phyloP scores from a whole-genome alignment of 345 rosid genomes.

The Hevea brasiliensis region DNA sequence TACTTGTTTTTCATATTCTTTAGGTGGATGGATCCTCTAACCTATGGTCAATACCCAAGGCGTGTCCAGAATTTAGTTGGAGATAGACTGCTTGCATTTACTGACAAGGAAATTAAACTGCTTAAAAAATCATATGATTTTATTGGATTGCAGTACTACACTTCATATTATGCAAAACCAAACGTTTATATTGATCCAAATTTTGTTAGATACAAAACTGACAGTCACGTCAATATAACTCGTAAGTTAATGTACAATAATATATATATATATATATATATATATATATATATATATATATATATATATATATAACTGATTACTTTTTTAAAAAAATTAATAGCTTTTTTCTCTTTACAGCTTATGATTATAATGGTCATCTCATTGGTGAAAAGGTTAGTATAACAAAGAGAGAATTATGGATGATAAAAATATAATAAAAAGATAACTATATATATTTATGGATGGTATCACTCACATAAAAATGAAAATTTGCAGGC shows the following conservation, averaged over 20 bases:
- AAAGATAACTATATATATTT: too few relatives aligned
- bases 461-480: too few relatives aligned
- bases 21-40: conserved; percentile 48
- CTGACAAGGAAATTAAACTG: neutral
- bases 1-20: neutral
- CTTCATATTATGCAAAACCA: conserved; percentile 7
- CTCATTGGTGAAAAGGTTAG: neutral
- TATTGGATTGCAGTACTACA: conserved; percentile 13
- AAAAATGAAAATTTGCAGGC: neutral
- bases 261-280: too few relatives aligned
- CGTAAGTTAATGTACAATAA: too few relatives aligned
- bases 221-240: neutral
- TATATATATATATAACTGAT: too few relatives aligned
- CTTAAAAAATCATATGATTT: conserved; percentile 9
- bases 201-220: neutral
- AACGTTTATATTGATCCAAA: neutral
- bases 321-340: too few relatives aligned
- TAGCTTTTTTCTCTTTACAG: neutral
- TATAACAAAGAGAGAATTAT: too few relatives aligned
- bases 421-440: too few relatives aligned
- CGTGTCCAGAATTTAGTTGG: conserved; percentile 1
- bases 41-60: conserved; percentile 15
- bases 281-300: too few relatives aligned
- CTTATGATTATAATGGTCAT: neutral
- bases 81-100: conserved; percentile 2